Conservation (phyloP, 1,284 basidiomycete species). For the Mixia osmundae region DNA sequence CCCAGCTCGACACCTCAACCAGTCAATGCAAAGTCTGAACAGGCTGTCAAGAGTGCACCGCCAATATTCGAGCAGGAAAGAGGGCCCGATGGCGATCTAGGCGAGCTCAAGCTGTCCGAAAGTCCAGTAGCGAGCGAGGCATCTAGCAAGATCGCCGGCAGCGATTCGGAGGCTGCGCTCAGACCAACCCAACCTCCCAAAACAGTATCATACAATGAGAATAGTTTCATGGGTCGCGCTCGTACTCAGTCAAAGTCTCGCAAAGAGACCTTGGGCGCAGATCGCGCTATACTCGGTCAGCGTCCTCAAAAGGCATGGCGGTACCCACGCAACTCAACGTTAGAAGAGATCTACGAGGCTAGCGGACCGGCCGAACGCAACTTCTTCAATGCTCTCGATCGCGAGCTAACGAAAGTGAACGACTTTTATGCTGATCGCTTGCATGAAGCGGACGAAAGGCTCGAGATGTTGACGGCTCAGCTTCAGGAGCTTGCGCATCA, state of each 20-base stretch:
- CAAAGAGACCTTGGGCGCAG: not conserved
- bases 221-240: not conserved
- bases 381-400: constrained; percentile 52
- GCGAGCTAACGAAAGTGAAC: constrained; percentile 47
- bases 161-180: not conserved
- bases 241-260: not conserved
- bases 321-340: constrained; percentile 2
- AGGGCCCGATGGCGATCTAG: too few species aligned
- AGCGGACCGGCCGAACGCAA: constrained; percentile 36
- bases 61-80: too few species aligned
- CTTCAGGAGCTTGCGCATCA: constrained; percentile 50
- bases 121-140: not conserved
- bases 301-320: constrained; percentile 6
- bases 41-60: constrained; percentile 4
- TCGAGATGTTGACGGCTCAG: constrained; percentile 38
- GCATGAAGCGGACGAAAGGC: constrained; percentile 36
- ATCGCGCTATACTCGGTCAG: constrained; percentile 11
- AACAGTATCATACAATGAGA: not conserved
- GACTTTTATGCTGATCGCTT: constrained; percentile 52
- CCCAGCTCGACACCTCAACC: too few species aligned
- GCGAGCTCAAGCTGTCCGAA: not conserved
- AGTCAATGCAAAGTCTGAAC: not conserved
- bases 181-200: not conserved
- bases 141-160: not conserved
- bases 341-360: constrained; percentile 31